Evolutionary conservation across 140 eudicot genomes (phyloP), one percentile per base, ranked within the genome.

Genomic region (Senecio squalidus): DNA sequence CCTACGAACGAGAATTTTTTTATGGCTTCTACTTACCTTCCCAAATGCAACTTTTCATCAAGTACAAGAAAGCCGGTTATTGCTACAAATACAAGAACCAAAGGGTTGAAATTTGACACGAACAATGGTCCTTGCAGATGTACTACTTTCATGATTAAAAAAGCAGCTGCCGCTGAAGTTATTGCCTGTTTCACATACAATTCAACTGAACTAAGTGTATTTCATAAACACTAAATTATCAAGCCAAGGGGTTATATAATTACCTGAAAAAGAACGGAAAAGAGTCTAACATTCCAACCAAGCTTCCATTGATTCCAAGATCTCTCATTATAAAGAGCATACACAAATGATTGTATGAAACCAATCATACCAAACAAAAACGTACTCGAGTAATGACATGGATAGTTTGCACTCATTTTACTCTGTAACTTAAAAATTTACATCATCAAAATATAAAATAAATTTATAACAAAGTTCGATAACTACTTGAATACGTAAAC

Each of bases 61-160:
- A 80, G 72, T 2, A 77, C 29, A 23, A 80, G 63, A 9, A 67
- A 67, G 10, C 76, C 79, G 5, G 66, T 71, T 21, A 84, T 46
- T 5, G 82, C 82, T 7, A 77, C 84, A 1, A 80, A 48, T 7
- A 80, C 66, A 8, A 71, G 80, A 66, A 70, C 25, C 51, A 84
- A 66, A 0, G 88, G 94, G 50, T 40, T 77, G 43, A 84, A 84
- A 56, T 46, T 44, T 4, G 94, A 71, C 21, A 65, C 80, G 17
- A 74, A 80, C 29, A 84, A 21, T 23, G 88, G 85, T 0, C 94
- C 84, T 49, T 64, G 72, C 53, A 80, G 24, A 31, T 70, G 79
- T 17, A 77, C 62, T 27, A 71, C 68, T 33, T 38, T 27, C 72
- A 67, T 71, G 25, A 28, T 26, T 20, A 74, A 23, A 3, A 29